A percentile compares a stretch with the other conserved stretches of the same genome.
phyloP scores from a whole-genome alignment of 345 rosid genomes.

The Lepidium aucheri region DNA sequence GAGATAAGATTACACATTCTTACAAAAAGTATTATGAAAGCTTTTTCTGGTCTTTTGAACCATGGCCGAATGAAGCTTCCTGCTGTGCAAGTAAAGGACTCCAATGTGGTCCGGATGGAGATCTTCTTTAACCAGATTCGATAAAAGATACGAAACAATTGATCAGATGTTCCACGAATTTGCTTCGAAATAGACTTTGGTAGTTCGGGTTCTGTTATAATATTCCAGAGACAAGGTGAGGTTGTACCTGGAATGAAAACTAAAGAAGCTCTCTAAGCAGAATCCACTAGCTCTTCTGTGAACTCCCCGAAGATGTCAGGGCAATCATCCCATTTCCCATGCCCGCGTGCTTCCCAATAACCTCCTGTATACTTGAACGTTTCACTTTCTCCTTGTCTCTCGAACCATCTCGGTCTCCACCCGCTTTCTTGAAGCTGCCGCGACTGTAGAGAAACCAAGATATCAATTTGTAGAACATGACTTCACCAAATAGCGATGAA shows the following conservation, averaged over 20 bases:
- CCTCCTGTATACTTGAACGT: slow-evolving; percentile 68
- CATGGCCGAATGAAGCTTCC: background rate
- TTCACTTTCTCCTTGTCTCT: slow-evolving; percentile 49
- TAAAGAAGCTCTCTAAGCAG: slow-evolving; percentile 18
- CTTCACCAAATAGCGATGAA: background rate
- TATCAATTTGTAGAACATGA: background rate
- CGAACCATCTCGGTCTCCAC: slow-evolving; percentile 92
- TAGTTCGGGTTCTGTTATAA: background rate
- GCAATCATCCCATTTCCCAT: slow-evolving; percentile 64
- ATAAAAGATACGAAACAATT: background rate
- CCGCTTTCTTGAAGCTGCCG: slow-evolving; percentile 87
- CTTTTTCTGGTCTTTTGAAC: background rate
- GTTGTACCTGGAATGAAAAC: slow-evolving; percentile 5
- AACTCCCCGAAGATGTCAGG: slow-evolving; percentile 80
- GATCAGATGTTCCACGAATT: background rate
- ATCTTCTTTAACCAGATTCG: background rate
- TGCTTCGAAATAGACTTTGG: background rate
- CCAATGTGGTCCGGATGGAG: background rate
- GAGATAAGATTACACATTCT: slow-evolving; percentile 1
- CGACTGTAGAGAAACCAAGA: slow-evolving; percentile 37
- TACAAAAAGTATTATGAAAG: slow-evolving; percentile 2
- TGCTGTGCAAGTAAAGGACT: background rate
- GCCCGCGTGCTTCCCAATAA: slow-evolving; percentile 87
- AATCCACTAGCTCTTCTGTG: slow-evolving; percentile 36
- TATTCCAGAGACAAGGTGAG: background rate